Conservation (phyloP, 345 rosid genomes). For the Ricinus communis region DNA sequence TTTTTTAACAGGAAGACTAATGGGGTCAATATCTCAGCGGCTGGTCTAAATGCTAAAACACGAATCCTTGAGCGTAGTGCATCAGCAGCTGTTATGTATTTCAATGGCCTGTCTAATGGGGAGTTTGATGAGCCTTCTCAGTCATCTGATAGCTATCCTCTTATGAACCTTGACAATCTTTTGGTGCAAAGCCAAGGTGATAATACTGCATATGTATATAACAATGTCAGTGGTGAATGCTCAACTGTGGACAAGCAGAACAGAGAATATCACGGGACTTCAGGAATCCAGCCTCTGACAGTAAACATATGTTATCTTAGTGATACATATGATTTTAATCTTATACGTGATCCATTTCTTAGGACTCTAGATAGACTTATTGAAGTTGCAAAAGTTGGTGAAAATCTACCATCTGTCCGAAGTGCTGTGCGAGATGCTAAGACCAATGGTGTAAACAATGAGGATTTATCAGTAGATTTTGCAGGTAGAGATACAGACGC, state of each 20-base stretch:
- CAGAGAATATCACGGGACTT: constrained; percentile 34
- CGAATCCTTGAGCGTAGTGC: constrained; percentile 81
- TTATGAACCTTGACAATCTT: constrained; percentile 39
- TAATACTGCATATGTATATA: constrained; percentile 16
- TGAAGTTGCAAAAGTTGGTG: constrained; percentile 34
- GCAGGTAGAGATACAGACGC: constrained; percentile 28
- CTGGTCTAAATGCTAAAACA: constrained; percentile 56
- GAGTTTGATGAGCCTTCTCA: constrained; percentile 41
- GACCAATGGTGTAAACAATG: constrained; percentile 28
- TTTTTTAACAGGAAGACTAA: constrained; percentile 64
- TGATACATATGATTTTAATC: constrained; percentile 29
- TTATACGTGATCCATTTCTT: constrained; percentile 66
- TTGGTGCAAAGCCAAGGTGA: constrained; percentile 42
- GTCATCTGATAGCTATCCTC: constrained; percentile 41
- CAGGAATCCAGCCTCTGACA: constrained; percentile 15
- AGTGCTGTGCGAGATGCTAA: constrained; percentile 29
- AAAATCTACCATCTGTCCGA: constrained; percentile 30
- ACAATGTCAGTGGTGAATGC: constrained; percentile 18
- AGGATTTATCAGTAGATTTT: constrained; percentile 27
- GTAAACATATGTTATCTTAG: constrained; percentile 24
- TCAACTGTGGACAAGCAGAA: constrained; percentile 26
- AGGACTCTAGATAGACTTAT: constrained; percentile 51
- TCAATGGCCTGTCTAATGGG: constrained; percentile 45
- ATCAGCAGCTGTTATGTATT: constrained; percentile 64
- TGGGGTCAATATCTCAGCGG: constrained; percentile 43